phyloP scores from a whole-genome alignment of 139 green algal species.

The Picochlorum costavermella region DNA sequence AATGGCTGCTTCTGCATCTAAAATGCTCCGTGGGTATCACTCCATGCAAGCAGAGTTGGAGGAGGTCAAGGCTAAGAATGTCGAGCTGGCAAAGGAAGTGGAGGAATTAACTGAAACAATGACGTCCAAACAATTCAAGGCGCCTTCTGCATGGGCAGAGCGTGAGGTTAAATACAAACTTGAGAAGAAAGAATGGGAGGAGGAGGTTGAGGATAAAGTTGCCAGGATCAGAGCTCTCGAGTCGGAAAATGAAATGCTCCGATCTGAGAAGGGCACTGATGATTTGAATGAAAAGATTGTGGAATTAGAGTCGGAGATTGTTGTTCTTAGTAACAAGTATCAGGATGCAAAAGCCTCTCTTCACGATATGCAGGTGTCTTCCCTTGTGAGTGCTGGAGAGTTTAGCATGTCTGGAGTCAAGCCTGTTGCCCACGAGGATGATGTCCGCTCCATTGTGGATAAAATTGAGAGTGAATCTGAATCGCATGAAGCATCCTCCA shows the following conservation, averaged over 20 bases:
- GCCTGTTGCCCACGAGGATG: neutral
- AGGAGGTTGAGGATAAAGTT: conserved; percentile 2
- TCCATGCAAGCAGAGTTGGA: conserved; percentile 20
- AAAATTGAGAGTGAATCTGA: neutral
- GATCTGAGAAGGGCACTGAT: neutral
- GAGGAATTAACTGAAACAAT: conserved; percentile 41
- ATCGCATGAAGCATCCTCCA: neutral
- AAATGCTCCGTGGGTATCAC: conserved; percentile 25
- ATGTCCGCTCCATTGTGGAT: neutral
- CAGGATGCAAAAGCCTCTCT: conserved; percentile 12
- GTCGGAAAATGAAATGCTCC: conserved; percentile 1
- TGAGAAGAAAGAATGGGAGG: conserved; percentile 43
- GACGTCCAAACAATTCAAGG: conserved; percentile 49
- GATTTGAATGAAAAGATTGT: conserved; percentile 7
- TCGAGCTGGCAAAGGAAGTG: conserved; percentile 27
- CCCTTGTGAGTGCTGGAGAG: conserved; percentile 12
- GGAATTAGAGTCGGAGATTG: conserved; percentile 21
- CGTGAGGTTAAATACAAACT: conserved; percentile 51
- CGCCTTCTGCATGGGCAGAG: conserved; percentile 47
- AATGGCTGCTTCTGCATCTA: conserved; percentile 25
- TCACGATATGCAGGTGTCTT: conserved; percentile 26
- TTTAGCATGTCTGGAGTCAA: conserved; percentile 12
- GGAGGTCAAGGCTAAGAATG: conserved; percentile 12
- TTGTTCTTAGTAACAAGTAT: conserved; percentile 14
- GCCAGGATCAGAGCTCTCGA: neutral